Evolutionary conservation across 345 rosid species (phyloP).

Genomic region (sweet orange (Citrus sinensis)): DNA sequence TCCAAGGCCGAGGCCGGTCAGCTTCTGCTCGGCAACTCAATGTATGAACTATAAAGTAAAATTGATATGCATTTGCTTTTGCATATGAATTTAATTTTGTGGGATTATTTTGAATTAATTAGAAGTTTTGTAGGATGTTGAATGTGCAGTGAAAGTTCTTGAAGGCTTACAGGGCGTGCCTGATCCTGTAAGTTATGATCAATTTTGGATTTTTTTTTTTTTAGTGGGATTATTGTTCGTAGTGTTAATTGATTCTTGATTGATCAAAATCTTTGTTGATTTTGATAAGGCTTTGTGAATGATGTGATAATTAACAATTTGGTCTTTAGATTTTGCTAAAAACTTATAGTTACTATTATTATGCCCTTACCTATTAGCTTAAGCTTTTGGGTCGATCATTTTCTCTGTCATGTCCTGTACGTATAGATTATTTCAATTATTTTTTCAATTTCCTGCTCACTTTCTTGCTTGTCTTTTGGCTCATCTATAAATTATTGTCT

Average conservation of each 20-base stretch:
- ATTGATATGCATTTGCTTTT: neutral
- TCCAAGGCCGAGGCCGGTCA: slow-evolving; percentile 91
- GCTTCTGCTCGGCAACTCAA: slow-evolving; percentile 76
- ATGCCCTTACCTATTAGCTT: too few relatives aligned
- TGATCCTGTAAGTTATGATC: slow-evolving; percentile 52
- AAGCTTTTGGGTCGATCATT: too few relatives aligned
- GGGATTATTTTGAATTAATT: neutral
- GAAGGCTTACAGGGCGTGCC: slow-evolving; percentile 67
- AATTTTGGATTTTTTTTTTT: neutral
- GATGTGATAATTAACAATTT: neutral
- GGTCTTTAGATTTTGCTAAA: too few relatives aligned
- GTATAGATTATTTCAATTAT: too few relatives aligned
- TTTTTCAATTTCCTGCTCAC: too few relatives aligned
- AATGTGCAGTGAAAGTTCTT: slow-evolving; percentile 62
- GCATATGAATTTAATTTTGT: neutral
- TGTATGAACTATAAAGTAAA: slow-evolving; percentile 24
- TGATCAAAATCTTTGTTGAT: too few relatives aligned
- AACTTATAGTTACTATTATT: too few relatives aligned
- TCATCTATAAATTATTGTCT: too few relatives aligned
- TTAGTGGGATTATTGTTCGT: neutral
- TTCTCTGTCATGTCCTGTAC: too few relatives aligned
- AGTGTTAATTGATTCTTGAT: too few relatives aligned
- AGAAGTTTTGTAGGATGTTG: slow-evolving; percentile 56
- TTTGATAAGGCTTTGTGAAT: neutral
- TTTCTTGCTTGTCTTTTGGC: too few relatives aligned